A percentile compares a stretch with the other conserved stretches of the same genome.
These are phyloP conservation scores for Claviceps citrina DNA, from an alignment of 2,329 filamentous ascomycete genomes.

Conservation along the genomic window DNA sequence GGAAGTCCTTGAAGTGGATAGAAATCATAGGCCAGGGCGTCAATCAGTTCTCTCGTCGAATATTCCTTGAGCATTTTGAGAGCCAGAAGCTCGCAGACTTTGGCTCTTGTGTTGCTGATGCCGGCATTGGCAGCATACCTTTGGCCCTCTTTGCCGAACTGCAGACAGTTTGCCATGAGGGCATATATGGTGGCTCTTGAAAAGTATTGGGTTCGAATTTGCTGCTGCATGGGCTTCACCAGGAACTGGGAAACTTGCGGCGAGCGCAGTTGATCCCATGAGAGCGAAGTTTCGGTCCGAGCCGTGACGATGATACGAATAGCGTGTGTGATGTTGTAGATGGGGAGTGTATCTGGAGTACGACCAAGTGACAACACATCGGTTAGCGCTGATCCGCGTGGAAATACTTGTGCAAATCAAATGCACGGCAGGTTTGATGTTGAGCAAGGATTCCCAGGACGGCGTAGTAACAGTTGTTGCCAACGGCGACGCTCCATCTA, in stretches of 20 bases:
- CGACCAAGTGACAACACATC: background rate
- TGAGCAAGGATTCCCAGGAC: too few species aligned
- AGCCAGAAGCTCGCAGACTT: slow-evolving; percentile 80
- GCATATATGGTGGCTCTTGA: slow-evolving; percentile 77
- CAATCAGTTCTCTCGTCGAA: slow-evolving; percentile 75
- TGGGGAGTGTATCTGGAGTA: slow-evolving; percentile 57
- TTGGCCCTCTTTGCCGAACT: slow-evolving; percentile 79
- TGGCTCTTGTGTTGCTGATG: slow-evolving; percentile 66
- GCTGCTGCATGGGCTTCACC: slow-evolving; percentile 85
- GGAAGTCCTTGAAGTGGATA: slow-evolving; percentile 74
- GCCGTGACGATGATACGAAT: slow-evolving; percentile 73
- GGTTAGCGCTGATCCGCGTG: background rate
- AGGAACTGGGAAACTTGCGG: slow-evolving; percentile 92
- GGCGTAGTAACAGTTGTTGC: too few species aligned
- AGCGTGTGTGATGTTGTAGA: slow-evolving; percentile 81
- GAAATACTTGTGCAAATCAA: background rate
- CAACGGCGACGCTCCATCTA: too few species aligned
- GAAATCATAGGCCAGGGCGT: slow-evolving; percentile 89
- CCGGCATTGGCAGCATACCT: slow-evolving; percentile 71
- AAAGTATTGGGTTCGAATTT: slow-evolving; percentile 70
- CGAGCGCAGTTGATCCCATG: slow-evolving; percentile 91
- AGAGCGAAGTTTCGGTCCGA: slow-evolving; percentile 78
- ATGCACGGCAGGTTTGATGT: background rate
- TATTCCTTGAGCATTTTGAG: slow-evolving; percentile 86
- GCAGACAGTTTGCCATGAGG: slow-evolving; percentile 81